A percentile compares a stretch with the other conserved stretches of the same genome.
phyloP scores from a whole-genome alignment of 805 yeast species.

The Saccharomycopsis fodiens region DNA sequence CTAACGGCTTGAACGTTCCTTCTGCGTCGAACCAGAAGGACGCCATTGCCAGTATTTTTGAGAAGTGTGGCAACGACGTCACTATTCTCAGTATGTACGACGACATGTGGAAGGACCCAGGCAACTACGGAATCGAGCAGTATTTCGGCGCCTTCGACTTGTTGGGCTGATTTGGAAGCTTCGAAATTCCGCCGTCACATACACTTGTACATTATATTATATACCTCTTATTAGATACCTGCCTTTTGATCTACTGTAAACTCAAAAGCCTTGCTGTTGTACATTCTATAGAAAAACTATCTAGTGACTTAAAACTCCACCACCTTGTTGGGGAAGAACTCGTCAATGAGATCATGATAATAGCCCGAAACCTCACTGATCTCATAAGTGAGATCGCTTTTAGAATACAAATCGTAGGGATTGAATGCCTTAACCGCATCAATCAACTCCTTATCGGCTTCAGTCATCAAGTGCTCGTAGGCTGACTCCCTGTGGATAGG shows the following conservation, averaged over 20 bases:
- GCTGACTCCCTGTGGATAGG: constrained; percentile 74
- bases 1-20: constrained; percentile 72
- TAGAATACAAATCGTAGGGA: constrained; percentile 62
- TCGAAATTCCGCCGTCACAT: too few relatives aligned
- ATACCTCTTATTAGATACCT: constrained; percentile 1
- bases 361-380: constrained; percentile 48
- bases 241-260: not conserved
- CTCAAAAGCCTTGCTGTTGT: not conserved
- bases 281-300: too few relatives aligned
- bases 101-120: constrained; percentile 85
- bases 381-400: constrained; percentile 42
- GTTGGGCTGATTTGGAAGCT: constrained; percentile 17
- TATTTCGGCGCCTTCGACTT: constrained; percentile 60
- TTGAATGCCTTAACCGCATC: constrained; percentile 60
- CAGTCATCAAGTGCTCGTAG: constrained; percentile 55
- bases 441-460: constrained; percentile 51
- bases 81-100: constrained; percentile 74
- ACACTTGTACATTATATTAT: not conserved
- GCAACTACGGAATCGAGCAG: constrained; percentile 79
- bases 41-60: constrained; percentile 60
- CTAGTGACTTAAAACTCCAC: constrained; percentile 43
- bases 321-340: constrained; percentile 50
- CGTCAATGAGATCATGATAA: constrained; percentile 56
- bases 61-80: constrained; percentile 48
- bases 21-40: constrained; percentile 56